Base-by-base conservation (phyloP, 1,284 basidiomycete species). In the Irpex lacteus region DNA sequence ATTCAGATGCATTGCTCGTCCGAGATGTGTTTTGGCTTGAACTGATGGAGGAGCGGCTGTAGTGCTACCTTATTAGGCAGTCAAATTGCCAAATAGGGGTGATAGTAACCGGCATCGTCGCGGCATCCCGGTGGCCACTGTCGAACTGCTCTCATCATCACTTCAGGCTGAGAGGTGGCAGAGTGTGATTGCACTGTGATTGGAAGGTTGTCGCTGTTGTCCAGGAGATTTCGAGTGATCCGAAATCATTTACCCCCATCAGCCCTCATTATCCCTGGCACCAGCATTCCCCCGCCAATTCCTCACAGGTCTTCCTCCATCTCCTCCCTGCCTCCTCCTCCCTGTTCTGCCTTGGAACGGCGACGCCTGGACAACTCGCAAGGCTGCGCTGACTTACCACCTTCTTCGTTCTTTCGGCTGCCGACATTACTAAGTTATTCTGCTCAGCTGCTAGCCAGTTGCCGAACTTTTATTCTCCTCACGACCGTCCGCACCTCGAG, bases 161-260 rank as follows among this genome's bases (percentile, higher is more conserved):
- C 32, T 32, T 32, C 32, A 34, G 32, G 32, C 32, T 34, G 32
- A 34, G 32, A 34, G 32, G 32, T 34, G 32, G 32, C 32, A 34
- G 32, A 1, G 1, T 6, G 32, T 34, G 32, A 34, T 34, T 34
- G 32, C 32, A 34, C 32, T 34, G 32, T 34, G 32, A 34, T 34
- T 34, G 32, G 32, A 34, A 34, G 32, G 32, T 34, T 34, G 32
- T 34, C 32, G 21, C 50, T 18, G 77, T 80, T 70, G 72, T 68
- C 78, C 63, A 73, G 78, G 74, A 64, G 71, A 79, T 70, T 68
- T 13, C 40, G 7, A 63, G 34, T 64, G 62, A 65, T 65, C 60
- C 40, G 40, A 36, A 47, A 66, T 63, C 60, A 60, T 50, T 38
- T 21, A n/a, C n/a, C 37, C 21, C 40, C 40, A 47, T 47, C 15